phyloP scores from a whole-genome alignment of 371 early-diverging fungal genomes.

The Mortierella sp. region DNA sequence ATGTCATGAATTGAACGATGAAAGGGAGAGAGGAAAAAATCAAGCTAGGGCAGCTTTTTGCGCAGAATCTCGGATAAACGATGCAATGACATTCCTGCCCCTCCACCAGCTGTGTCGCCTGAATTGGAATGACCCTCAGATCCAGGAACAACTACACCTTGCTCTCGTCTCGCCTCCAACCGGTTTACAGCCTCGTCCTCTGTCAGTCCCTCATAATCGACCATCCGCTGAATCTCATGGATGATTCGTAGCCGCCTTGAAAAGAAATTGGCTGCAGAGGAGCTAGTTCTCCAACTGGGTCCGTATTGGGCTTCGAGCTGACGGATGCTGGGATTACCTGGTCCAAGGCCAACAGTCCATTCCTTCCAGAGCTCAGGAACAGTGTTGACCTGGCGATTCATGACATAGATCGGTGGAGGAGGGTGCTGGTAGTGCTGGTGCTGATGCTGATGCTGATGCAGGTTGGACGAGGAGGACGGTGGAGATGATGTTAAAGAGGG shows the following conservation, averaged over 20 bases:
- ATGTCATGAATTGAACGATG: background rate
- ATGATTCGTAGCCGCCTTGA: slow-evolving; percentile 44
- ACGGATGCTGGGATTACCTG: slow-evolving; percentile 40
- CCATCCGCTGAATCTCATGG: slow-evolving; percentile 49
- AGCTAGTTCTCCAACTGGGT: slow-evolving; percentile 44
- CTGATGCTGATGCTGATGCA: slow-evolving; percentile 3
- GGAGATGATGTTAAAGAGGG: background rate
- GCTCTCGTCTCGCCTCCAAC: slow-evolving; percentile 40
- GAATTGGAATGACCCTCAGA: slow-evolving; percentile 15
- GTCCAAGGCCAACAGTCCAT: slow-evolving; percentile 45
- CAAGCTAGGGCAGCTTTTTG: slow-evolving; percentile 32
- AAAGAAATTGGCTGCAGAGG: slow-evolving; percentile 51
- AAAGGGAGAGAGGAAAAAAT: background rate
- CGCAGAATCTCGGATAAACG: slow-evolving; percentile 41
- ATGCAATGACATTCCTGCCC: slow-evolving; percentile 40
- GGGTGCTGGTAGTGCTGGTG: slow-evolving; percentile 17
- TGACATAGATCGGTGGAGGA: slow-evolving; percentile 30
- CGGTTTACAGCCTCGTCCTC: slow-evolving; percentile 45
- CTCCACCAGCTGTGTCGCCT: background rate
- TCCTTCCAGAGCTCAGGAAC: slow-evolving; percentile 50
- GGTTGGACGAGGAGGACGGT: background rate
- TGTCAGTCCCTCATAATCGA: slow-evolving; percentile 37
- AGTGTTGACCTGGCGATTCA: slow-evolving; percentile 49
- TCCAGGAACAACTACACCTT: slow-evolving; percentile 39
- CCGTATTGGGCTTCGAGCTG: slow-evolving; percentile 42